Evolutionary conservation across 2,329 filamentous ascomycete species (phyloP).

Genomic region (Achaetomium macrosporum): DNA sequence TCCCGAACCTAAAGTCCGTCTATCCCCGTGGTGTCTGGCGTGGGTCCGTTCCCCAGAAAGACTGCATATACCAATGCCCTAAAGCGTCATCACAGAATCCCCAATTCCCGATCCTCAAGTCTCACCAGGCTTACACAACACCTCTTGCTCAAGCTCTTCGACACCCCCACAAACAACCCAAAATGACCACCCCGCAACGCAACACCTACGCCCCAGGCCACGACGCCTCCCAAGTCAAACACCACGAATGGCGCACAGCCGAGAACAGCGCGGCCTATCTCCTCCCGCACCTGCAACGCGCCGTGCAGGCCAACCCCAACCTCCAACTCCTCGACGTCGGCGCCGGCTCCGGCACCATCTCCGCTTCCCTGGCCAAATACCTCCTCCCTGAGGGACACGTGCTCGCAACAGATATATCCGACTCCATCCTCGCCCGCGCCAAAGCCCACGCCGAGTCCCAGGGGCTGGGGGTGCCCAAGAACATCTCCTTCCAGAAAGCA

Average conservation of each 20-base stretch:
- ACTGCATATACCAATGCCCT: no score
- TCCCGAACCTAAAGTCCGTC: no score
- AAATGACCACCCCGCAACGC: not conserved
- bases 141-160: no score
- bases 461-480: conserved; percentile 15
- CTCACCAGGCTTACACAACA: no score
- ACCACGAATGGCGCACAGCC: conserved; percentile 35
- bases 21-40: no score
- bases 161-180: not conserved
- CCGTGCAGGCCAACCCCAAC: conserved; percentile 21
- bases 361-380: conserved; percentile 32
- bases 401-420: conserved; percentile 28
- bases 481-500: conserved; percentile 28
- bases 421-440: conserved; percentile 28
- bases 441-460: conserved; percentile 3
- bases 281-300: conserved; percentile 31
- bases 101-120: no score
- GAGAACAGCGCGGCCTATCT: conserved; percentile 37
- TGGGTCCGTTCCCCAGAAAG: no score
- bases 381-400: conserved; percentile 33
- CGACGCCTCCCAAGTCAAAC: conserved; percentile 9
- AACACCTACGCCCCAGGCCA: conserved; percentile 11
- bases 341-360: conserved; percentile 42
- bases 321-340: conserved; percentile 37
- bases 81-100: no score